Conservation (phyloP, 2,329 filamentous ascomycete genomes). For the Nemania sp. region DNA sequence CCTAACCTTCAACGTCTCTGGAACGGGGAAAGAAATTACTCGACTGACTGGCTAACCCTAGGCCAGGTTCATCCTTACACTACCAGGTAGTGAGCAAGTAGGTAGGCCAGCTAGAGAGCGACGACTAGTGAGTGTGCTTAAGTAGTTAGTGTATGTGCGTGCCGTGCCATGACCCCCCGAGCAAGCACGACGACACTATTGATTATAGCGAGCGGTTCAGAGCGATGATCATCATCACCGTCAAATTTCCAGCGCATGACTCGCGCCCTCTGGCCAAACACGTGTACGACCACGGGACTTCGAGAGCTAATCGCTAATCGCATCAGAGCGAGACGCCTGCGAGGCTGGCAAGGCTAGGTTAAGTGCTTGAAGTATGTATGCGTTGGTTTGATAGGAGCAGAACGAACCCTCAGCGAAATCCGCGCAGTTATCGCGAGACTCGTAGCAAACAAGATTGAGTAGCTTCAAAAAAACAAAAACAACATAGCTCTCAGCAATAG, state of each 20-base stretch:
- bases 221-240: constrained; percentile 9
- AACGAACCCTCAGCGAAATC: too few relatives aligned
- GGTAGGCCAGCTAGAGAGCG: too few relatives aligned
- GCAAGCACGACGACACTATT: constrained; percentile 3
- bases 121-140: too few relatives aligned
- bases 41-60: not conserved
- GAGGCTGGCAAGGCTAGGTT: constrained; percentile 19
- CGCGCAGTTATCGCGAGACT: too few relatives aligned
- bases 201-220: constrained; percentile 2
- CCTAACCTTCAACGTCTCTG: constrained; percentile 20
- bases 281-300: too few relatives aligned
- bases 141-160: not conserved
- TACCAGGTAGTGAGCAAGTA: not conserved
- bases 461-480: not conserved
- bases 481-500: not conserved
- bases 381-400: too few relatives aligned
- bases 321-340: not conserved
- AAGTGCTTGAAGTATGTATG: not conserved
- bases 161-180: not conserved
- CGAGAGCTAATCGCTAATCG: too few relatives aligned
- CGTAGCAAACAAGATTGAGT: too few relatives aligned
- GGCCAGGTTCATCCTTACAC: not conserved
- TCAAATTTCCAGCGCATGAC: constrained; percentile 23
- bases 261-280: not conserved
- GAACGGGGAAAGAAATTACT: constrained; percentile 11